Percentiles rank a stretch among this genome's conserved stretches.
These are phyloP conservation scores for Fusarium sublunatum DNA, from an alignment of 2,329 filamentous ascomycete species.

Conservation along the genomic window DNA sequence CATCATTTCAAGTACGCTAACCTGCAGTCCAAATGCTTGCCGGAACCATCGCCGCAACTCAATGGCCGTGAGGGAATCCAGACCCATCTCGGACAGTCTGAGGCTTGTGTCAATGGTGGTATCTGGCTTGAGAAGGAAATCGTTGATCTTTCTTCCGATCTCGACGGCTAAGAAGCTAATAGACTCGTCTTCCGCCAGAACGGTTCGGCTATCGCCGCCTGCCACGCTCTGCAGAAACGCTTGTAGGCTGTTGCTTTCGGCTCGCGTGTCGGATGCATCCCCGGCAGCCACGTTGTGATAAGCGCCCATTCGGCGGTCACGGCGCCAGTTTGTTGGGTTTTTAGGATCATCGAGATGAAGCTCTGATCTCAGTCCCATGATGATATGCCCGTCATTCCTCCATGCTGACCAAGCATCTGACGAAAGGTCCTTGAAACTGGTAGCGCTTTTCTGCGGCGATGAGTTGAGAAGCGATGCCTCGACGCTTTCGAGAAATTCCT, in stretches of 20 bases:
- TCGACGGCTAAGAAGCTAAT: slow-evolving; percentile 6
- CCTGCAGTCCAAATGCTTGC: slow-evolving; percentile 12
- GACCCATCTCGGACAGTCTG: slow-evolving; percentile 14
- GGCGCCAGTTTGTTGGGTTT: slow-evolving; percentile 17
- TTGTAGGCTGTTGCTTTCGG: slow-evolving; percentile 1
- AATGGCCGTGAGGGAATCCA: slow-evolving; percentile 29
- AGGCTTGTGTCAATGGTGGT: slow-evolving; percentile 6
- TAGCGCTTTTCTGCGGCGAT: not conserved
- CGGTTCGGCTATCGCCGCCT: not conserved
- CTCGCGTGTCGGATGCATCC: not conserved
- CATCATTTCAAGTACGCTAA: slow-evolving; percentile 33
- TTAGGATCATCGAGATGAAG: slow-evolving; percentile 13
- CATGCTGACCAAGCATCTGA: not conserved
- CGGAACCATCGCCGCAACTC: slow-evolving; percentile 26
- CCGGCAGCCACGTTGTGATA: slow-evolving; percentile 16
- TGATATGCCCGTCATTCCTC: slow-evolving; percentile 1
- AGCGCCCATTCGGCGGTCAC: slow-evolving; percentile 20
- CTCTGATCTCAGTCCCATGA: slow-evolving; percentile 10
- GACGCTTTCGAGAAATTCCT: slow-evolving; percentile 17
- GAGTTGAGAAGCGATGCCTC: slow-evolving; percentile 7
- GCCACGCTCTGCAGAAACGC: slow-evolving; percentile 2
- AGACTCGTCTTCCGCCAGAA: not conserved
- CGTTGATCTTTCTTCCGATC: slow-evolving; percentile 22
- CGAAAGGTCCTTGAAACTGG: not conserved
- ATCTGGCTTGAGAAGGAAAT: slow-evolving; percentile 16